Conservation (phyloP, 306 rosid species). For the Mimosa bimucronata region DNA sequence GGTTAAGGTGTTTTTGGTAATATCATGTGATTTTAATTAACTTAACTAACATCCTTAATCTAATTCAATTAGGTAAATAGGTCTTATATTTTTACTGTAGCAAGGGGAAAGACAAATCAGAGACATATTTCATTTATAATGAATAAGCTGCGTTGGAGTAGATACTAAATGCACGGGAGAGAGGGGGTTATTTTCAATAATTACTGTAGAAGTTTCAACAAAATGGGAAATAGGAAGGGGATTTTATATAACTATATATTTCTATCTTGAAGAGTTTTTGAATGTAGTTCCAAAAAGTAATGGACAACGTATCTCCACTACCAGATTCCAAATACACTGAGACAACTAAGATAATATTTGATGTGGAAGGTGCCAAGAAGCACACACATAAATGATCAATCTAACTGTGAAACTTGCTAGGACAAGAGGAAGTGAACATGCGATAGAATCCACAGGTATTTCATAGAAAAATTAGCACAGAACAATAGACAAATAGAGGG, state of each 20-base stretch:
- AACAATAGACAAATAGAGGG: neutral
- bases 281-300: constrained; percentile 60
- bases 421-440: neutral
- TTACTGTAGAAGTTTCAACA: neutral
- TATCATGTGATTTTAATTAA: too few species aligned
- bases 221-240: neutral
- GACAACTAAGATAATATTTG: constrained; percentile 57
- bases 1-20: too few species aligned
- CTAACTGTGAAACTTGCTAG: neutral
- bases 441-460: neutral
- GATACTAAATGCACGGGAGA: too few species aligned
- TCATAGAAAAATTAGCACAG: neutral
- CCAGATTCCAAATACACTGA: constrained; percentile 70
- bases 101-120: constrained; percentile 26
- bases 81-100: constrained; percentile 76
- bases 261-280: constrained; percentile 86
- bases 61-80: too few species aligned
- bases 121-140: constrained; percentile 2
- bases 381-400: constrained; percentile 13
- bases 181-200: too few species aligned
- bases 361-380: constrained; percentile 23
- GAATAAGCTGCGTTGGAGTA: neutral
- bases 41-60: too few species aligned
- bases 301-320: constrained; percentile 68
- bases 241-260: constrained; percentile 18